These are phyloP conservation scores for Magnolia changhungtana DNA, from an alignment of 164 flowering plant genomes.

Conservation along the genomic window DNA sequence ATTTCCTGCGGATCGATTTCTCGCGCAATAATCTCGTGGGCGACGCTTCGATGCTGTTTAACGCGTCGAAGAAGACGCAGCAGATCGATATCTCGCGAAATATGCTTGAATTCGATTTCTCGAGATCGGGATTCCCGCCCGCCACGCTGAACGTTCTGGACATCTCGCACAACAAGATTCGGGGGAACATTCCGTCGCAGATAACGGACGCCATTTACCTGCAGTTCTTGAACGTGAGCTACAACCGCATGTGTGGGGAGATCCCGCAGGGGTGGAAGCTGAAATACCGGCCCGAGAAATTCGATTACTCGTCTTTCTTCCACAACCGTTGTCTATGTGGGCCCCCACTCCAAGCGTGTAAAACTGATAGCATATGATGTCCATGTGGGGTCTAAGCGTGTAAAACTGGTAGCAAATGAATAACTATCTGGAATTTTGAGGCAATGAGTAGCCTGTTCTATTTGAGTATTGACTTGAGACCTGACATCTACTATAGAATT, in stretches of 20 bases:
- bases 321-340: conserved; percentile 32
- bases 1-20: conserved; percentile 35
- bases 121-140: conserved; percentile 26
- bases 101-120: conserved; percentile 48
- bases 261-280: conserved; percentile 1
- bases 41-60: conserved; percentile 44
- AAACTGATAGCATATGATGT: no score
- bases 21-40: conserved; percentile 46
- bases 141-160: conserved; percentile 29
- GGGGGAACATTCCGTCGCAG: conserved; percentile 39
- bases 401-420: no score
- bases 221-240: conserved; percentile 30
- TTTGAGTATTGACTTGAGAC: no score
- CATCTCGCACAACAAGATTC: conserved; percentile 46
- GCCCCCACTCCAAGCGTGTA: conserved; percentile 17
- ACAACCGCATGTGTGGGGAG: conserved; percentile 32
- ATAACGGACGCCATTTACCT: conserved; percentile 15
- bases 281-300: background rate
- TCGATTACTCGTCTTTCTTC: conserved; percentile 11
- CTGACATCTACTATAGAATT: no score
- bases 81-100: conserved; percentile 46
- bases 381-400: no score
- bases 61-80: conserved; percentile 25
- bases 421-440: no score
- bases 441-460: no score